These are phyloP conservation scores for Pisolithus sp. DNA, from an alignment of 768 basidiomycete genomes.

Conservation along the genomic window DNA sequence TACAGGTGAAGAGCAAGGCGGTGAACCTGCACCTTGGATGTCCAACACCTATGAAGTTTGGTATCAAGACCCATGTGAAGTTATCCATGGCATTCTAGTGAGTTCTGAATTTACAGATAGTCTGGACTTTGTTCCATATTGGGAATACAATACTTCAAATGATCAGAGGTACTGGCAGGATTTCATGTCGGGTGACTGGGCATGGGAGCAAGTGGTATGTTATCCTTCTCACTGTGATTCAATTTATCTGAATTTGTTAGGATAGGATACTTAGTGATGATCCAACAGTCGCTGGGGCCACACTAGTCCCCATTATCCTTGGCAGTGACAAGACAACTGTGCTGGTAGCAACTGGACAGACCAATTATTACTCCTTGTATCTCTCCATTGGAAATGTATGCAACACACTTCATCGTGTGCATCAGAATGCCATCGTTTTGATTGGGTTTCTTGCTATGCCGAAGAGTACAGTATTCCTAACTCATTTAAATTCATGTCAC, in stretches of 20 bases:
- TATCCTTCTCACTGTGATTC: not conserved
- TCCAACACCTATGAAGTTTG: no score
- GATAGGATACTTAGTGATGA: conserved; percentile 7
- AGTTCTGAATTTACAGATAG: conserved; percentile 16
- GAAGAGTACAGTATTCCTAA: conserved; percentile 6
- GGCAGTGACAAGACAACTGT: conserved; percentile 7
- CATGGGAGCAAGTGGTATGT: conserved; percentile 10
- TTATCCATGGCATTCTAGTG: conserved; percentile 1
- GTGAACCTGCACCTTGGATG: no score
- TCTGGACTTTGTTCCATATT: conserved; percentile 15
- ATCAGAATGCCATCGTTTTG: conserved; percentile 3
- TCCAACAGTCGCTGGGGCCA: conserved; percentile 19
- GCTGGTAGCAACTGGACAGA: conserved; percentile 3
- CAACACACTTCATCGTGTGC: conserved; percentile 1
- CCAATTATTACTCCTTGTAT: conserved; percentile 6
- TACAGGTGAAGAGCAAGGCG: no score
- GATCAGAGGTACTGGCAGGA: not conserved
- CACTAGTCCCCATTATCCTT: conserved; percentile 7
- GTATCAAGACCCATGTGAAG: no score
- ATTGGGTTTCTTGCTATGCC: conserved; percentile 27
- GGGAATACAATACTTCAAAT: not conserved
- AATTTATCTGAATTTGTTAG: not conserved
- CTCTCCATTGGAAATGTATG: conserved; percentile 6
- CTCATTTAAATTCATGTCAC: not conserved
- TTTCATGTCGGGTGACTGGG: conserved; percentile 11